phyloP scores from a whole-genome alignment of 2,329 filamentous ascomycete species.

The Aureobasidium sp. region DNA sequence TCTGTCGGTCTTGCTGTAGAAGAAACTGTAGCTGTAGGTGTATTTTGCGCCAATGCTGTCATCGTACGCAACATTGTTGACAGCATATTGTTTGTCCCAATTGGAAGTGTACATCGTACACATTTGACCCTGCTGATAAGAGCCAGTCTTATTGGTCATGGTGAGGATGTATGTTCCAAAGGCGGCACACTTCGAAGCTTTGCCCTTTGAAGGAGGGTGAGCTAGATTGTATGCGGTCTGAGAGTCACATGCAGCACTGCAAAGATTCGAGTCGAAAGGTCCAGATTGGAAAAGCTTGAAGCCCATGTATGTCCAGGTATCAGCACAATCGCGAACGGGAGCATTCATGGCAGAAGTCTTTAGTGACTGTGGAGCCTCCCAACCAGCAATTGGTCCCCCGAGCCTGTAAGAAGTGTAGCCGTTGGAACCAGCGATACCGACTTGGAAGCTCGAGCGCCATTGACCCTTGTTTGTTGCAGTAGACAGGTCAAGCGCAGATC shows the following conservation, averaged over 20 bases:
- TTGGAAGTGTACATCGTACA: background rate
- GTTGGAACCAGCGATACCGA: constrained; percentile 36
- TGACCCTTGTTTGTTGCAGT: constrained; percentile 25
- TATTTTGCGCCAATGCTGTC: constrained; percentile 1
- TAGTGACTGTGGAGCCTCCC: constrained; percentile 20
- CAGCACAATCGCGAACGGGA: constrained; percentile 28
- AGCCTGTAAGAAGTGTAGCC: constrained; percentile 24
- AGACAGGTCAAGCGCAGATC: constrained; percentile 19
- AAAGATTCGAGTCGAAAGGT: constrained; percentile 35
- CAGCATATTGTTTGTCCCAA: background rate
- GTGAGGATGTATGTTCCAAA: constrained; percentile 6
- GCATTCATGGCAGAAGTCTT: constrained; percentile 31
- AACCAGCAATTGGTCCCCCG: constrained; percentile 21
- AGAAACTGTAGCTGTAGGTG: constrained; percentile 9
- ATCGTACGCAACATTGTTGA: background rate
- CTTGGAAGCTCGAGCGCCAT: constrained; percentile 30
- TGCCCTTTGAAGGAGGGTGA: constrained; percentile 20
- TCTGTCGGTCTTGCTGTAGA: background rate
- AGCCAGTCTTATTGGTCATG: constrained; percentile 1
- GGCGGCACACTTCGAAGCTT: background rate
- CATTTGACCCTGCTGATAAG: background rate
- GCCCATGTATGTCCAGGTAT: constrained; percentile 32
- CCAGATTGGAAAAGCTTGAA: constrained; percentile 30
- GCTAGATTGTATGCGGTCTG: constrained; percentile 25
- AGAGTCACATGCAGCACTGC: constrained; percentile 26